A percentile compares a stretch with the other conserved stretches of the same genome.
These are phyloP conservation scores for Teunomyces lycoperdinae DNA, from an alignment of 805 yeast genomes.

Conservation along the genomic window DNA sequence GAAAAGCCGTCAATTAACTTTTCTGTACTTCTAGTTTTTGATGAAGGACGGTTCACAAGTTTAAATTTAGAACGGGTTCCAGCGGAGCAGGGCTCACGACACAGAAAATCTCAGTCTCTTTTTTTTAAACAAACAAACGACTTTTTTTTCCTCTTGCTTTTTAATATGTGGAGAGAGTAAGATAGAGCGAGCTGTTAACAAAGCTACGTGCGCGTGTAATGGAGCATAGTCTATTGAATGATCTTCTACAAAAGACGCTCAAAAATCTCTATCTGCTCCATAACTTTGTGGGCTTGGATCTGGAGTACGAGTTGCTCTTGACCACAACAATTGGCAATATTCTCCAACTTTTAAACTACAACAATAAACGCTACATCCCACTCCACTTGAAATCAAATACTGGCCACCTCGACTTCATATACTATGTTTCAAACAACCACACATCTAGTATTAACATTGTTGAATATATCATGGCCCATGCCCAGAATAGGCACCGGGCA, in stretches of 20 bases:
- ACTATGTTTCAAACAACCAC: not conserved
- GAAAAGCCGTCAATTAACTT: not conserved
- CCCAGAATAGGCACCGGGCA: not conserved
- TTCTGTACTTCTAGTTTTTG: not conserved
- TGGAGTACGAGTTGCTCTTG: slow-evolving; percentile 14
- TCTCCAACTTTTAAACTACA: slow-evolving; percentile 14
- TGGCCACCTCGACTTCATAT: not conserved
- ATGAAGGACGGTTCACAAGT: not conserved
- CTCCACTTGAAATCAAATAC: slow-evolving; percentile 4
- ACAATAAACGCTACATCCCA: slow-evolving; percentile 11
- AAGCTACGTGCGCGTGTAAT: not conserved
- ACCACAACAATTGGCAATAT: slow-evolving; percentile 12
- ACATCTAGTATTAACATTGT: slow-evolving; percentile 1
- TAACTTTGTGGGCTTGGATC: slow-evolving; percentile 6
- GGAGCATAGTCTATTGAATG: slow-evolving; percentile 9
- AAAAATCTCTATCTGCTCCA: slow-evolving; percentile 17
- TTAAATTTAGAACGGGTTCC: not conserved
- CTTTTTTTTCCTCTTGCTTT: too few species aligned
- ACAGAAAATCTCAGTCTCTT: not conserved
- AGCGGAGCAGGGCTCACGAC: not conserved
- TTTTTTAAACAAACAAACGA: not conserved
- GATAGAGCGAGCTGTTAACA: not conserved
- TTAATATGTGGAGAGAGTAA: not conserved
- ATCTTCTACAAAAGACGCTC: slow-evolving; percentile 16
- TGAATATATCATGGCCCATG: not conserved